Base-by-base conservation (phyloP, 2,329 filamentous ascomycete genomes). In the Penicillium sp. region DNA sequence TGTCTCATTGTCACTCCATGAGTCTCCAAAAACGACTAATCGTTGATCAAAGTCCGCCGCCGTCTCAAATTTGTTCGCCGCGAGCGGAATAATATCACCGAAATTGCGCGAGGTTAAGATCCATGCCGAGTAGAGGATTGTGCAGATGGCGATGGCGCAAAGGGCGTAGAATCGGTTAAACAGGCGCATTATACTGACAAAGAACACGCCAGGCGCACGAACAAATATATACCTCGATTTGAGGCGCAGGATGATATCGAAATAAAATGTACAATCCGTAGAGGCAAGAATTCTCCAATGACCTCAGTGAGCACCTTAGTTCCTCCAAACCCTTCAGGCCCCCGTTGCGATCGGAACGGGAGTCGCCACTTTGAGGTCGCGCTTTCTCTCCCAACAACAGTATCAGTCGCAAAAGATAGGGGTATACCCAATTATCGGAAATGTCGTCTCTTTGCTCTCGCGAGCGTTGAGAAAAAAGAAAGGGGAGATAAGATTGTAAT, bases 11-110 rank as follows among this genome's bases (percentile, higher is more conserved):
- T 73, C 72, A 43, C 71, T 74, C 73, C 70, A 75, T 8, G 74
- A 71, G 60, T 75, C 72, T 6, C 73, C 72, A 60, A 75, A 75
- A 6, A 74, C 68, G 3, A 75, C 71, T 52, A 75, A 58, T 50
- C 69, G 62, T 40, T 64, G 66, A 33, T 69, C 60, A 54, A 66
- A 70, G 23, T 59, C 50, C 4, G 48, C 52, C 8, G 62, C 52
- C 8, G 64, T 53, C 43, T 63, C 58, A 37, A 69, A 68, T 9
- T 50, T 20, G 8, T 56, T 54, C 11, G 56, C 29, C 41, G 51
- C 48, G 3, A 61, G 60, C 23, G 59, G 57, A 18, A 63, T 49
- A 15, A 65, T 60, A 18, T 59, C 59, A 37, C 50, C 58, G 41
- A 60, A 63, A 43, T 55, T 58, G 37, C 62, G 63, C 40, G 64